Evolutionary conservation across 1,139 yeast genomes (phyloP).

Genomic region (Eremothecium coryli): DNA sequence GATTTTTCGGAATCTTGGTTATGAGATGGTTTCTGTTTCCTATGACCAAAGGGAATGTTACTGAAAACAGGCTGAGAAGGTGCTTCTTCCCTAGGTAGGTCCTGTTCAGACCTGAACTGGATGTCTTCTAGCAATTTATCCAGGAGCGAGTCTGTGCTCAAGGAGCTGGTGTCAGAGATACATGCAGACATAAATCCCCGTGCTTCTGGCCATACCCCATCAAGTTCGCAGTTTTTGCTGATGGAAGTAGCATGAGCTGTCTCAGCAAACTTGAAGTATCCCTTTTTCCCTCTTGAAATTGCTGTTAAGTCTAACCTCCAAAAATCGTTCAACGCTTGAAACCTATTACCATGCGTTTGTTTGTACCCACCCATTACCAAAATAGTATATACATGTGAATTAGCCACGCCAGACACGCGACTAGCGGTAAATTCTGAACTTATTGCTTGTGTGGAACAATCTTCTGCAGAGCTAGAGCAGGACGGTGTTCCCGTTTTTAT

Average conservation of each 20-base stretch:
- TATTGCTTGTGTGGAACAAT: conserved; percentile 4
- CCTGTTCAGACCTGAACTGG: conserved; percentile 1
- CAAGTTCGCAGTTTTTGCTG: conserved; percentile 9
- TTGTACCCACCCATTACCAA: conserved; percentile 40
- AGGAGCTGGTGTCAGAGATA: conserved; percentile 15
- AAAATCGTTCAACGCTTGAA: conserved; percentile 37
- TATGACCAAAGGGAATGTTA: conserved; percentile 4
- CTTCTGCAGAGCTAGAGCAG: conserved; percentile 3
- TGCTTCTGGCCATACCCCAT: conserved; percentile 27
- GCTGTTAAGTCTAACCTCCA: conserved; percentile 40
- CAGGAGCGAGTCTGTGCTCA: conserved; percentile 5
- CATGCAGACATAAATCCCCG: conserved; percentile 33
- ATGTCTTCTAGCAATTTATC: background rate
- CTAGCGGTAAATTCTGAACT: conserved; percentile 6
- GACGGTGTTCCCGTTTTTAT: conserved; percentile 3
- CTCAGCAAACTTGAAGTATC: conserved; percentile 31
- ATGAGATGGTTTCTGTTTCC: background rate
- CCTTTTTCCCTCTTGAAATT: conserved; percentile 30
- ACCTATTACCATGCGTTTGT: conserved; percentile 24
- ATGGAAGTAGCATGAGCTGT: conserved; percentile 27
- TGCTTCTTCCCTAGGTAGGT: background rate
- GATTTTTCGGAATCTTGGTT: conserved; percentile 1
- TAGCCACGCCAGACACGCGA: conserved; percentile 7
- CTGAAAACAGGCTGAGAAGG: background rate
- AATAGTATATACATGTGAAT: conserved; percentile 21